A percentile compares a stretch with the other conserved stretches of the same genome.
Conservation (phyloP, 2,329 filamentous ascomycete species). For the Tolypocladium guangdongense region DNA sequence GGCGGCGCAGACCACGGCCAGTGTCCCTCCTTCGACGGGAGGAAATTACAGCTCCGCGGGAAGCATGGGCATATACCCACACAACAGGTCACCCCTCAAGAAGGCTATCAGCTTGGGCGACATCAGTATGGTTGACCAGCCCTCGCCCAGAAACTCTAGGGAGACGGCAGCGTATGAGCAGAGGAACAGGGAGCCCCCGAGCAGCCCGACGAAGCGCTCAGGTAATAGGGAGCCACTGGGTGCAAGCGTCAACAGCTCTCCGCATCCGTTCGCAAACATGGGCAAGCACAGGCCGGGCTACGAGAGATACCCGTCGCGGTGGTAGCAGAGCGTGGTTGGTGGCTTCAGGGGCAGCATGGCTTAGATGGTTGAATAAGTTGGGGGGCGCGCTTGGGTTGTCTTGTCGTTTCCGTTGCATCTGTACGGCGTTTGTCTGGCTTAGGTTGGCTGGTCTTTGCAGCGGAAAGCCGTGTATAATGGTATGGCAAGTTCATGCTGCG, state of each 20-base stretch:
- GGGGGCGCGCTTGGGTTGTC: neutral
- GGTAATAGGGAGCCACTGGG: constrained; percentile 17
- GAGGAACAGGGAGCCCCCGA: constrained; percentile 23
- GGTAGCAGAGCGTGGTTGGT: constrained; percentile 8
- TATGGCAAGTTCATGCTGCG: neutral
- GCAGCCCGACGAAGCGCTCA: constrained; percentile 29
- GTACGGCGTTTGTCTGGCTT: neutral
- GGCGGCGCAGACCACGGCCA: constrained; percentile 12
- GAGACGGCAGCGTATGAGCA: constrained; percentile 52
- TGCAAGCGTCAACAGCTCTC: constrained; percentile 11
- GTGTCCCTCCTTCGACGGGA: constrained; percentile 10
- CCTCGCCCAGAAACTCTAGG: constrained; percentile 46
- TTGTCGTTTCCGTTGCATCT: neutral
- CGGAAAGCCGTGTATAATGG: neutral
- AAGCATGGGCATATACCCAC: constrained; percentile 67
- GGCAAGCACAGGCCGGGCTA: constrained; percentile 23
- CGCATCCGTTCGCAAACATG: constrained; percentile 28
- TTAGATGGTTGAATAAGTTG: neutral
- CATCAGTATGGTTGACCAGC: constrained; percentile 29
- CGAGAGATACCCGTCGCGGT: constrained; percentile 30
- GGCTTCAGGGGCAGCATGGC: neutral
- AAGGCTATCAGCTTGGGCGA: constrained; percentile 59
- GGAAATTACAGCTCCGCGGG: constrained; percentile 44
- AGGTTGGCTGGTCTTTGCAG: neutral
- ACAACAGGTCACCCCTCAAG: constrained; percentile 72